A percentile compares a stretch with the other conserved stretches of the same genome.
These are phyloP conservation scores for Monilinia aucupariae DNA, from an alignment of 2,329 filamentous ascomycete genomes.

Conservation along the genomic window DNA sequence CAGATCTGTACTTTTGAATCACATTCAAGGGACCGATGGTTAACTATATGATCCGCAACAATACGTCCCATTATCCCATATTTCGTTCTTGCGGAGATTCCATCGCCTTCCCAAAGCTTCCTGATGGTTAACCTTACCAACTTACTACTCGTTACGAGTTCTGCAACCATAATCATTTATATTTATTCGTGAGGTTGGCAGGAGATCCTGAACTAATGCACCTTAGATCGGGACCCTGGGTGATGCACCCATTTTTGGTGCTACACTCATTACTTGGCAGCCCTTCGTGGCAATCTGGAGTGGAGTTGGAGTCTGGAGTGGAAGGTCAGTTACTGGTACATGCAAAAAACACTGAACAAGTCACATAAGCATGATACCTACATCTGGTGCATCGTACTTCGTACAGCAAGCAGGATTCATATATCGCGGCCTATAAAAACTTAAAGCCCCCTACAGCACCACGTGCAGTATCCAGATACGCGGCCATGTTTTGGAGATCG, in stretches of 20 bases:
- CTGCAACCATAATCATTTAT: not conserved
- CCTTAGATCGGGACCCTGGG: slow-evolving; percentile 11
- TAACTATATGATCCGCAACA: not conserved
- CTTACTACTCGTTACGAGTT: not conserved
- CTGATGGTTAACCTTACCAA: not conserved
- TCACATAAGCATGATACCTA: slow-evolving; percentile 13
- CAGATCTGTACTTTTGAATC: slow-evolving; percentile 5
- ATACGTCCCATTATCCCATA: not conserved
- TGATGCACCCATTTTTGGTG: slow-evolving; percentile 1
- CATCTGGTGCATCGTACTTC: slow-evolving; percentile 11
- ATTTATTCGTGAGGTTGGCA: not conserved
- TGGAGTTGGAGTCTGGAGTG: not conserved
- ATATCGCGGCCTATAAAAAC: slow-evolving; percentile 3
- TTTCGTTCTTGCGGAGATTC: not conserved
- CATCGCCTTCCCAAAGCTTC: slow-evolving; percentile 1
- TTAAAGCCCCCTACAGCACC: slow-evolving; percentile 5
- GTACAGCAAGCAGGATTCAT: not conserved
- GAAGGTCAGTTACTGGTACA: slow-evolving; percentile 3
- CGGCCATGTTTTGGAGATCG: slow-evolving; percentile 13
- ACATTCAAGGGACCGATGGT: not conserved
- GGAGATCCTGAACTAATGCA: slow-evolving; percentile 1
- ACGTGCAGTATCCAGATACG: slow-evolving; percentile 19
- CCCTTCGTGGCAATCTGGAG: slow-evolving; percentile 13
- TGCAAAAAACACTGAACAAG: slow-evolving; percentile 3
- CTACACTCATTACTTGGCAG: slow-evolving; percentile 11